A percentile compares a stretch with the other conserved stretches of the same genome.
Conservation (phyloP, 2,329 filamentous ascomycete genomes). For the Colletotrichum sp. region DNA sequence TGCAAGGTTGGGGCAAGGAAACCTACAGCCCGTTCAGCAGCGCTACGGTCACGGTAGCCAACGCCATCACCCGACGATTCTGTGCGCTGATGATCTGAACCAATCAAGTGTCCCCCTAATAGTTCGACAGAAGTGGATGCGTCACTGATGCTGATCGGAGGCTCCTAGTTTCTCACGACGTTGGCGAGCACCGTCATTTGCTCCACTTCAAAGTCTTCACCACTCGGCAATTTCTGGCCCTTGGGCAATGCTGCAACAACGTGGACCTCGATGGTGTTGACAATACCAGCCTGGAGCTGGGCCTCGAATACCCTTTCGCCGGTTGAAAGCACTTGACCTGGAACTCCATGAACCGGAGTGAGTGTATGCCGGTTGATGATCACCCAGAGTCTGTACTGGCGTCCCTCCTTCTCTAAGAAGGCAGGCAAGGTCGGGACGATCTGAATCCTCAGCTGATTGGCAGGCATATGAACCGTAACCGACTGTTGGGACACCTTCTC, state of each 20-base stretch:
- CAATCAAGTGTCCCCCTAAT: no score
- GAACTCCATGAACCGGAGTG: constrained; percentile 52
- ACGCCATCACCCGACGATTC: background rate
- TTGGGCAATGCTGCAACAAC: constrained; percentile 73
- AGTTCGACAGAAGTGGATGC: background rate
- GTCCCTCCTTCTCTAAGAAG: constrained; percentile 61
- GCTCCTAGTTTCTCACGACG: constrained; percentile 56
- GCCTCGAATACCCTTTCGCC: constrained; percentile 78
- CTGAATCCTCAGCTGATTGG: constrained; percentile 73
- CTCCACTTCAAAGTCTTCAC: constrained; percentile 76
- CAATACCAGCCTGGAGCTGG: constrained; percentile 66
- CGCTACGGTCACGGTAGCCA: background rate
- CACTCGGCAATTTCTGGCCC: constrained; percentile 60
- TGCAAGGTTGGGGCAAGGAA: background rate
- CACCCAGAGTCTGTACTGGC: constrained; percentile 80
- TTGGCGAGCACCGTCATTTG: constrained; percentile 79
- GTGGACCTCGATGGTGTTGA: constrained; percentile 81
- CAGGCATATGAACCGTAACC: constrained; percentile 72
- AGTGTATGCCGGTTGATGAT: constrained; percentile 71
- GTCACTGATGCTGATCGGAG: background rate
- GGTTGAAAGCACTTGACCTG: constrained; percentile 58
- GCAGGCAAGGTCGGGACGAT: constrained; percentile 71
- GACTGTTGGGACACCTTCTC: constrained; percentile 72
- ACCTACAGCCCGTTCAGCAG: background rate
- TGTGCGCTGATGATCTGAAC: background rate